Conservation (phyloP, 768 basidiomycete genomes). For the Naganishia vishniacii region DNA sequence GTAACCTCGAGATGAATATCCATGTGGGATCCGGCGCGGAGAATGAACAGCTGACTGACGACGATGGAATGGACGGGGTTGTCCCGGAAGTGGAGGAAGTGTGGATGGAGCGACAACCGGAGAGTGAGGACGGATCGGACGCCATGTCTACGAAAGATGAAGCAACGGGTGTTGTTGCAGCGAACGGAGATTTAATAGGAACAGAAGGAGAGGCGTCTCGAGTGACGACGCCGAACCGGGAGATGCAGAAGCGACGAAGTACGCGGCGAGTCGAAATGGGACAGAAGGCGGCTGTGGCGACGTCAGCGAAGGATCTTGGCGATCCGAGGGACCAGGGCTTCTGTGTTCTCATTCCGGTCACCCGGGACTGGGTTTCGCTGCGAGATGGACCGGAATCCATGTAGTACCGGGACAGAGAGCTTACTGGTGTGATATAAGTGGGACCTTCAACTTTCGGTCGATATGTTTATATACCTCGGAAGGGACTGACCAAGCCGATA, state of each 20-base stretch:
- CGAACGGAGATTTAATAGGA: too few species aligned
- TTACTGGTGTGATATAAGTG: too few species aligned
- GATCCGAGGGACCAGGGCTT: constrained; percentile 5
- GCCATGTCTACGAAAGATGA: background rate
- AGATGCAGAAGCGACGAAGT: constrained; percentile 11
- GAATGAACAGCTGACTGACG: background rate
- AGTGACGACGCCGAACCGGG: background rate
- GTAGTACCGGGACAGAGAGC: background rate
- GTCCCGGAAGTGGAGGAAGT: constrained; percentile 3
- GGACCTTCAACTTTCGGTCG: too few species aligned
- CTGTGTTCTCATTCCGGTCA: constrained; percentile 9
- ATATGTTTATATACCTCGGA: too few species aligned
- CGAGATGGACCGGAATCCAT: constrained; percentile 10
- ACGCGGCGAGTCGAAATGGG: background rate
- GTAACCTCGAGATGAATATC: constrained; percentile 11
- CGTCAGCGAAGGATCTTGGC: background rate
- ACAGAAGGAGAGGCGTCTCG: background rate
- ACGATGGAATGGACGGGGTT: background rate
- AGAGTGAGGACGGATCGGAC: background rate
- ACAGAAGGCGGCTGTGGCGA: background rate
- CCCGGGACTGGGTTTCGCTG: background rate
- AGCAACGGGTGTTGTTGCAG: background rate
- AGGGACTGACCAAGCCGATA: too few species aligned
- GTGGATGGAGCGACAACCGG: constrained; percentile 4
- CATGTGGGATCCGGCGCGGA: background rate